Percentiles rank a stretch among this genome's conserved stretches.
phyloP scores from a whole-genome alignment of 805 yeast genomes.

The Pichia phayaonensis region DNA sequence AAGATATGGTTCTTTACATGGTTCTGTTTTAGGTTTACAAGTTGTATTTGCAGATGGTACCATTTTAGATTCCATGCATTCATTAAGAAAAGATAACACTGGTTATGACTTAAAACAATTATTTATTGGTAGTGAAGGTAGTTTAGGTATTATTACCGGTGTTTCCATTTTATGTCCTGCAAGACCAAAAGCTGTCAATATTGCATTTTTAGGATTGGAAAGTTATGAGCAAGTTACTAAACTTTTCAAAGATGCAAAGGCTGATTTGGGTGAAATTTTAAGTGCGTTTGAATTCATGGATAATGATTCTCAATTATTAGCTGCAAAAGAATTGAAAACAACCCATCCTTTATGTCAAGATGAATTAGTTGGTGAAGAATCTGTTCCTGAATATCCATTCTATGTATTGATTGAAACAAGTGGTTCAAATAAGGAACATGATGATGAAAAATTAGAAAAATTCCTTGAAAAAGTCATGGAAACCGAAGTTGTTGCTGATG shows the following conservation, averaged over 20 bases:
- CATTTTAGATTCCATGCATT: conserved; percentile 67
- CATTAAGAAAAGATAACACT: conserved; percentile 89
- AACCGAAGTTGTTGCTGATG: conserved; percentile 77
- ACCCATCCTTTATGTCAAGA: conserved; percentile 66
- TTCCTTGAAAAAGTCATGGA: conserved; percentile 85
- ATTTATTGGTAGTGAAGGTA: conserved; percentile 92
- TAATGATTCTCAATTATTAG: conserved; percentile 52
- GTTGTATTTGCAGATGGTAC: conserved; percentile 91
- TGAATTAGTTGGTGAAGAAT: conserved; percentile 38
- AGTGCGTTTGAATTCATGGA: conserved; percentile 97
- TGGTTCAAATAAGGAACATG: conserved; percentile 93
- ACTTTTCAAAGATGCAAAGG: conserved; percentile 70
- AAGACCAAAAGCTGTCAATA: conserved; percentile 78
- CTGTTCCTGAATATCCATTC: conserved; percentile 61
- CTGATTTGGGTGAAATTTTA: conserved; percentile 73
- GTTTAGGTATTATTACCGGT: conserved; percentile 85
- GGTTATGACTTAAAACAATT: conserved; percentile 91
- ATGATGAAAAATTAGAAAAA: conserved; percentile 77
- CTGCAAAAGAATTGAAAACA: conserved; percentile 51
- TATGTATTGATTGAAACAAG: conserved; percentile 89
- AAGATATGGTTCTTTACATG: conserved; percentile 89
- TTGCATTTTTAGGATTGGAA: conserved; percentile 78
- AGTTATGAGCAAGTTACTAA: conserved; percentile 79
- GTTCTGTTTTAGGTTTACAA: conserved; percentile 84
- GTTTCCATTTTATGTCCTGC: conserved; percentile 85